phyloP scores from a whole-genome alignment of 169 alveolate species.

The Perkinsus olseni region DNA sequence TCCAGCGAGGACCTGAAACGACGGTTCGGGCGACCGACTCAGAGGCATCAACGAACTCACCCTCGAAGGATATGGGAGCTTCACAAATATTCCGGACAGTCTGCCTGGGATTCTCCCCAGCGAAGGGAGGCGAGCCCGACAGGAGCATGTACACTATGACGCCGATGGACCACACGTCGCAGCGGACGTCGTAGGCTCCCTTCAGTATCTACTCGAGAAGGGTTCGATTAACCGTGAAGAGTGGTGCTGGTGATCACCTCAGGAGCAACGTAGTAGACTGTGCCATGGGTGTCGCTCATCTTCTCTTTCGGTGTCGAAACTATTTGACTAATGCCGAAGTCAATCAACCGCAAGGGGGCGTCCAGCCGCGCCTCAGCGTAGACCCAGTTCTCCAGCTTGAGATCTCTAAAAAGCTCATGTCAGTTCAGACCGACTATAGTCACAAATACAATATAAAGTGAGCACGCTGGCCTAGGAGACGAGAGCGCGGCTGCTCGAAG shows the following conservation, averaged over 20 bases:
- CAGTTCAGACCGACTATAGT: background rate
- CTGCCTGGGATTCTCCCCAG: slow-evolving; percentile 22
- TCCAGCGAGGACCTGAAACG: slow-evolving; percentile 32
- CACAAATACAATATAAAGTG: no score
- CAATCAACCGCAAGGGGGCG: slow-evolving; percentile 40
- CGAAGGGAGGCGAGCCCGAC: slow-evolving; percentile 76
- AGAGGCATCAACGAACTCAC: no score
- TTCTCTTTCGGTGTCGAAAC: slow-evolving; percentile 20
- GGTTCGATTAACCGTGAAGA: background rate
- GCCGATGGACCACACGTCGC: slow-evolving; percentile 88
- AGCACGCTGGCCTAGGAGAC: no score
- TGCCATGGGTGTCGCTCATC: slow-evolving; percentile 60
- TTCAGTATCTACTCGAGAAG: slow-evolving; percentile 22
- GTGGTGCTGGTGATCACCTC: slow-evolving; percentile 54
- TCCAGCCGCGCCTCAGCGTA: slow-evolving; percentile 32
- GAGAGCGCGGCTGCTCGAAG: no score
- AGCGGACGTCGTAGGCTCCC: slow-evolving; percentile 74
- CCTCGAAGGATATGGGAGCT: background rate
- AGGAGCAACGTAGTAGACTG: slow-evolving; percentile 85
- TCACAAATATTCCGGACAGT: background rate
- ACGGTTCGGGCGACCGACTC: no score
- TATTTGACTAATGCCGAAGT: slow-evolving; percentile 36
- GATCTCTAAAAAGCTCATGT: background rate
- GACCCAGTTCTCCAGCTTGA: slow-evolving; percentile 43
- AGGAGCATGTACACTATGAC: slow-evolving; percentile 77